Evolutionary conservation across 441 rosid genomes (phyloP).

Genomic region (Jatropha podagrica): DNA sequence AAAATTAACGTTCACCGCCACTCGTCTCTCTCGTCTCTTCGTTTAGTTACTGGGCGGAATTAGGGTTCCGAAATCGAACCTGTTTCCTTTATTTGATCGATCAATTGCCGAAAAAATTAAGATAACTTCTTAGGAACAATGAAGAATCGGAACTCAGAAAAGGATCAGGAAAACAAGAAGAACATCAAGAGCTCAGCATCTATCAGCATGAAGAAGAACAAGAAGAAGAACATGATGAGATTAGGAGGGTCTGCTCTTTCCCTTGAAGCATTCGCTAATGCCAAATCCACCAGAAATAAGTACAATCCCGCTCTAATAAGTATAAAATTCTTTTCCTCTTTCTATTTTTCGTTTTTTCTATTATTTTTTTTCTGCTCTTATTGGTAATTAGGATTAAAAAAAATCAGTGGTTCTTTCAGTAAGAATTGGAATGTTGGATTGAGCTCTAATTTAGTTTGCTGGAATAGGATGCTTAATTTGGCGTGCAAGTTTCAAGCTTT

Average conservation of each 20-base stretch:
- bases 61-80: slow-evolving; percentile 23
- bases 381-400: neutral
- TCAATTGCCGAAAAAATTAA: neutral
- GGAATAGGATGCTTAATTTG: neutral
- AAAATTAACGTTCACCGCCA: neutral
- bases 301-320: slow-evolving; percentile 76
- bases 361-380: neutral
- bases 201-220: slow-evolving; percentile 32
- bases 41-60: neutral
- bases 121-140: slow-evolving; percentile 26
- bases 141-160: slow-evolving; percentile 40
- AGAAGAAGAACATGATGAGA: slow-evolving; percentile 60
- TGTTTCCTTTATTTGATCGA: neutral
- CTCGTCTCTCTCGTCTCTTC: neutral
- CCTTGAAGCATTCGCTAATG: slow-evolving; percentile 74
- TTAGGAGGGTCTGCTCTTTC: slow-evolving; percentile 87
- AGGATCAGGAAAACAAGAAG: slow-evolving; percentile 19
- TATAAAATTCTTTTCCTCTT: slow-evolving; percentile 25
- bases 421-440: neutral
- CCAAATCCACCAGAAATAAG: slow-evolving; percentile 48
- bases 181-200: slow-evolving; percentile 29
- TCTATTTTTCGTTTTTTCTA: neutral
- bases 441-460: neutral
- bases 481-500: neutral
- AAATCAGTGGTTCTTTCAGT: neutral